Evolutionary conservation across 257 asterid genomes (phyloP), one percentile per base, ranked within the genome.

Genomic region (Plantago major): DNA sequence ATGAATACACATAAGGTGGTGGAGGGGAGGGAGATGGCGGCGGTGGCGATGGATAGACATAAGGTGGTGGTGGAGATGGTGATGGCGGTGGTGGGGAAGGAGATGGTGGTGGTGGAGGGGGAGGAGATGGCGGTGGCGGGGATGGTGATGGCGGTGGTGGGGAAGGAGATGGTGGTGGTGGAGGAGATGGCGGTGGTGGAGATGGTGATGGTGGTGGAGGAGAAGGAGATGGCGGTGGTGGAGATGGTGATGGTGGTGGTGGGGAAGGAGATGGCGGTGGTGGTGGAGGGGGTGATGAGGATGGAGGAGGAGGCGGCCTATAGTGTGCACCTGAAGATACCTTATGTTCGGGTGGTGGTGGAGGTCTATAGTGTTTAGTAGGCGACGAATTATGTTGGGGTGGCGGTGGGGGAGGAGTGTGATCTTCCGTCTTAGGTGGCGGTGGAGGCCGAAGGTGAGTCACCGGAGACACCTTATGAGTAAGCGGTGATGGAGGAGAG

Each of bases 21-120:
- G 79, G 68, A 7, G 80, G 77, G 7, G 67, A 43, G 9, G 88
- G 64, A 1, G 26, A n/a, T 13, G 46, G 60, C 14, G 55, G 33
- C 7, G 56, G 56, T 18, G 56, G 61, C 0, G 43, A 52, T 17
- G 70, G 56, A 7, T 80, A 67, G 12, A 73, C 45, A 8, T 64
- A 68, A 28, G 58, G 55, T 30, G 67, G 55, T 14, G 33, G 55
- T 0, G 57, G 52, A 13, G 67, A 9, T 13, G 58, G 26, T 33
- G 46, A 37, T 5, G 45, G 28, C 0, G 26, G 66, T 3, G 66
- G 42, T 8, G 66, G 42, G 0, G 56, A 28, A 4, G 66, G 33
- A 26, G 67, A 9, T 3, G 67, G 57, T 7, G 67, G 46, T 7
- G 67, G 57, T 11, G 56, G 38, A 10, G 55, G 62, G 33, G 62